phyloP scores from a whole-genome alignment of 2,329 filamentous ascomycete species.

The Escovopsis sp. region DNA sequence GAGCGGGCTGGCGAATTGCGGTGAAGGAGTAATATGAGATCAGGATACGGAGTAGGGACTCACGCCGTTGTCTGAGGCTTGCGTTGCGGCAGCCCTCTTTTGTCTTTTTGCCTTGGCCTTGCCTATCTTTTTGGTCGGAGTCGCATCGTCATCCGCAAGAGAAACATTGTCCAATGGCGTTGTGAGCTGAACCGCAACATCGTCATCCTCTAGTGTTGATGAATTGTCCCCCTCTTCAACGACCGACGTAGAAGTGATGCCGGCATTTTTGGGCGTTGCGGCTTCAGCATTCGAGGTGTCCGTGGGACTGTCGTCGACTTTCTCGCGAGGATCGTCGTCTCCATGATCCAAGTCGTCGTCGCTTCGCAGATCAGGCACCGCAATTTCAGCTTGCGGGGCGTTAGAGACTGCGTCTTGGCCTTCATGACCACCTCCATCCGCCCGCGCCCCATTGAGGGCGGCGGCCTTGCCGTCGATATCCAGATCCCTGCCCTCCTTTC shows the following conservation, averaged over 20 bases:
- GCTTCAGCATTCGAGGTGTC: too few species aligned
- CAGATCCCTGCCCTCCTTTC: constrained; percentile 54
- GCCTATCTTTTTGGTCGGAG: constrained; percentile 28
- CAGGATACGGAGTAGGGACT: too few species aligned
- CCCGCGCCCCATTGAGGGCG: neutral
- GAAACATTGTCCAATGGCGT: constrained; percentile 10
- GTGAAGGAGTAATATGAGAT: constrained; percentile 13
- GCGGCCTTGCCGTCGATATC: constrained; percentile 21
- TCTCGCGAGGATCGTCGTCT: neutral
- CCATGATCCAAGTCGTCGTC: neutral
- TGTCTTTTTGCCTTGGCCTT: constrained; percentile 37
- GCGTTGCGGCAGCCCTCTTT: constrained; percentile 26
- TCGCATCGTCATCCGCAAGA: constrained; percentile 10
- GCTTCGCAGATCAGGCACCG: too few species aligned
- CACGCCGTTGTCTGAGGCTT: constrained; percentile 18
- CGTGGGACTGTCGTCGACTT: neutral
- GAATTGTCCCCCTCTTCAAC: neutral
- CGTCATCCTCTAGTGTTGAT: neutral
- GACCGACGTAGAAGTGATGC: neutral
- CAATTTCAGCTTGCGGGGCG: too few species aligned
- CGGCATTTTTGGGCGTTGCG: constrained; percentile 21
- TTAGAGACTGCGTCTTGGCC: too few species aligned
- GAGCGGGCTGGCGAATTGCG: neutral
- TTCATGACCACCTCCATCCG: neutral
- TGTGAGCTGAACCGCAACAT: constrained; percentile 6